Evolutionary conservation across 208 protist genomes (phyloP).

Genomic region (Strigomonas culicis): DNA sequence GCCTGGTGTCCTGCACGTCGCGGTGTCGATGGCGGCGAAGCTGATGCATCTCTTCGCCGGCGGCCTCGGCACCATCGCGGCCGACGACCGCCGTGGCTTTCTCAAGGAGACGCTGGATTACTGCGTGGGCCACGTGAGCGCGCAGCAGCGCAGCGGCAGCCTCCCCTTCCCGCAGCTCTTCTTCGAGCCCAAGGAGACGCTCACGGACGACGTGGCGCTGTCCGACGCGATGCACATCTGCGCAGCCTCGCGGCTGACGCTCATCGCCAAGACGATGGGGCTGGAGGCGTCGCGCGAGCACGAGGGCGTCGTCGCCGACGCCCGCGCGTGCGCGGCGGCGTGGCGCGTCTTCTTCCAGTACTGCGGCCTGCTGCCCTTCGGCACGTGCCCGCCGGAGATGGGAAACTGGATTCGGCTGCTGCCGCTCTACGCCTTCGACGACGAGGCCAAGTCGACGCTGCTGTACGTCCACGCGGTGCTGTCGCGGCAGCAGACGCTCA

Average conservation of each 20-base stretch:
- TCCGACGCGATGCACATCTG: conserved; percentile 31
- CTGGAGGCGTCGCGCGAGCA: neutral
- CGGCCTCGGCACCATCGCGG: conserved; percentile 48
- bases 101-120: conserved; percentile 8
- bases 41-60: conserved; percentile 61
- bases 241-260: conserved; percentile 24
- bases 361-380: conserved; percentile 42
- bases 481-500: conserved; percentile 16
- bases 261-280: conserved; percentile 13
- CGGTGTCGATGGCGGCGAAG: conserved; percentile 38
- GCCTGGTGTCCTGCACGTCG: conserved; percentile 29
- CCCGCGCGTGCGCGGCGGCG: neutral
- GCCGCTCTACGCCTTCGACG: conserved; percentile 43
- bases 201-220: conserved; percentile 50
- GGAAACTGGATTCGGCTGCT: conserved; percentile 46
- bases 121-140: neutral
- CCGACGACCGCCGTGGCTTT: conserved; percentile 38
- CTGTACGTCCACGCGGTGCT: conserved; percentile 37
- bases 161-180: neutral
- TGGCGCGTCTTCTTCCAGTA: conserved; percentile 53
- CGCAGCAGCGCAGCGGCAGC: neutral
- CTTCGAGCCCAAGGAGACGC: neutral
- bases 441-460: conserved; percentile 33
- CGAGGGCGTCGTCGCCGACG: neutral
- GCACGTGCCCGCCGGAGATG: conserved; percentile 40